Conservation (phyloP, 2,329 filamentous ascomycete species). For the Penicillium sp. region DNA sequence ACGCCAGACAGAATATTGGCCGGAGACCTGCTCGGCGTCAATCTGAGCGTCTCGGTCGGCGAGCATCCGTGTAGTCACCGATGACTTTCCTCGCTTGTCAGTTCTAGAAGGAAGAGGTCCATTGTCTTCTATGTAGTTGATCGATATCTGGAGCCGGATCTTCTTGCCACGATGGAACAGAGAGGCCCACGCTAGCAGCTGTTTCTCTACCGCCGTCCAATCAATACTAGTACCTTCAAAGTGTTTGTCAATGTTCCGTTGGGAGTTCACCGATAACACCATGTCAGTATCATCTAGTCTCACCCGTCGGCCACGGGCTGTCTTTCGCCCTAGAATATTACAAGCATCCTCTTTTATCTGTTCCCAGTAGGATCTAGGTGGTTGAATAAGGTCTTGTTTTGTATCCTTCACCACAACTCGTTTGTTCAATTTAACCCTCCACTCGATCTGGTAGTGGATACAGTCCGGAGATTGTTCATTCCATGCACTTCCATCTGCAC, state of each 20-base stretch:
- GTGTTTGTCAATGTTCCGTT: slow-evolving; percentile 21
- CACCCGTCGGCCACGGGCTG: too few species aligned
- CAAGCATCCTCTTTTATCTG: too few species aligned
- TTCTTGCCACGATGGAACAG: slow-evolving; percentile 23
- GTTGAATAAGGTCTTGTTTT: too few species aligned
- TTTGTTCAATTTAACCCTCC: slow-evolving; percentile 18
- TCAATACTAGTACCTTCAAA: slow-evolving; percentile 25
- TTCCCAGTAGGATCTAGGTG: too few species aligned
- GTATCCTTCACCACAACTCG: slow-evolving; percentile 15
- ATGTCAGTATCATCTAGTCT: too few species aligned
- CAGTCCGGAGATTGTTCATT: background rate
- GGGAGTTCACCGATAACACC: background rate
- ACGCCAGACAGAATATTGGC: slow-evolving; percentile 26
- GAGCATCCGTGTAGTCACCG: slow-evolving; percentile 7
- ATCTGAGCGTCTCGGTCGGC: slow-evolving; percentile 11
- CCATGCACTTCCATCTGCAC: background rate
- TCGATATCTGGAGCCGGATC: slow-evolving; percentile 22
- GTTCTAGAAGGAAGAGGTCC: slow-evolving; percentile 2
- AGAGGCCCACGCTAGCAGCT: slow-evolving; percentile 21
- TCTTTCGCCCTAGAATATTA: too few species aligned
- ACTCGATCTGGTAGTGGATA: slow-evolving; percentile 15
- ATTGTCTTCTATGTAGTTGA: slow-evolving; percentile 29
- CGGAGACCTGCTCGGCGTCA: slow-evolving; percentile 20
- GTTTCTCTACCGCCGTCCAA: slow-evolving; percentile 23
- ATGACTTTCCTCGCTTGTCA: slow-evolving; percentile 9